Conservation (phyloP, 495 filamentous ascomycete species). For the Penicillium argentinense region DNA sequence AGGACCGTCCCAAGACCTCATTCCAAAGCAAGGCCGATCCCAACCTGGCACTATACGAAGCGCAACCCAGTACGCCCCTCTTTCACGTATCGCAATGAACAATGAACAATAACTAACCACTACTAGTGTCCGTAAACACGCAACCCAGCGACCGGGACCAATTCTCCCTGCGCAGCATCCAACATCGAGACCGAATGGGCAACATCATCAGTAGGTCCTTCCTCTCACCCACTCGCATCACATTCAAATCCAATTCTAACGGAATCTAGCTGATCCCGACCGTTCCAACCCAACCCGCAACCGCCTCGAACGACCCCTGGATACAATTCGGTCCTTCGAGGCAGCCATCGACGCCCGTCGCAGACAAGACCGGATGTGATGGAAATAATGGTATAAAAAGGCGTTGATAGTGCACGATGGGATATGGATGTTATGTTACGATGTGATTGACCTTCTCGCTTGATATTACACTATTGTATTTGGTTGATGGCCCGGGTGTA, state of each 20-base stretch:
- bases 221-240: not conserved
- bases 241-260: not conserved
- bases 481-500: too few species aligned
- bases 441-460: too few species aligned
- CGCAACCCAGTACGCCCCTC: conserved; percentile 72
- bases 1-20: conserved; percentile 54
- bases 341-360: conserved; percentile 72
- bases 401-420: not conserved
- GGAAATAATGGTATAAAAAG: not conserved
- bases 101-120: not conserved
- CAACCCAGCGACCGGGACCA: conserved; percentile 35
- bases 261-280: conserved; percentile 37
- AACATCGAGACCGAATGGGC: conserved; percentile 77
- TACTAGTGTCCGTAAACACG: conserved; percentile 17
- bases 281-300: conserved; percentile 68
- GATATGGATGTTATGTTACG: not conserved
- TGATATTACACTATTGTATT: too few species aligned
- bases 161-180: conserved; percentile 64
- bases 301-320: conserved; percentile 84
- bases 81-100: not conserved
- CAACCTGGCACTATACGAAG: conserved; percentile 79
- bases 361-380: conserved; percentile 26
- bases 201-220: conserved; percentile 71
- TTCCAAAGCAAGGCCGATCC: conserved; percentile 79
- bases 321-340: conserved; percentile 91